Percentiles rank a stretch among this genome's conserved stretches.
Conservation (phyloP, 768 basidiomycete genomes). For the Leccinum aurantiacum region DNA sequence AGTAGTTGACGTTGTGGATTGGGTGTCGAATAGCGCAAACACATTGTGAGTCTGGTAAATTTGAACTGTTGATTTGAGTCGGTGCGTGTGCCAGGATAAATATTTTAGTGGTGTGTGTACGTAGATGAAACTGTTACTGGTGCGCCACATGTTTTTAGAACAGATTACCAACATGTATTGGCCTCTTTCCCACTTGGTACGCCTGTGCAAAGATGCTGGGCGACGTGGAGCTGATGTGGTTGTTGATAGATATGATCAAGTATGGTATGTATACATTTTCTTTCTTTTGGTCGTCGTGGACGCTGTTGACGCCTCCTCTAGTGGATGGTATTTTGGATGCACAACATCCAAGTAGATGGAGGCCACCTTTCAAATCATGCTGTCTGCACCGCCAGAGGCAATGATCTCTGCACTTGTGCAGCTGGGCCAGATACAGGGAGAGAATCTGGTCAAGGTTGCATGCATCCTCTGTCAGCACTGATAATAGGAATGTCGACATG, state of each 20-base stretch:
- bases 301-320: slow-evolving; percentile 29
- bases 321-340: slow-evolving; percentile 76
- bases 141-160: slow-evolving; percentile 76
- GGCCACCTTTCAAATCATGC: slow-evolving; percentile 49
- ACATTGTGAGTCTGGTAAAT: slow-evolving; percentile 54
- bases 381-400: slow-evolving; percentile 52
- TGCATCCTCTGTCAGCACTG: no score
- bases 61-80: slow-evolving; percentile 72
- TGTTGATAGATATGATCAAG: slow-evolving; percentile 80
- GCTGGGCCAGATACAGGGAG: slow-evolving; percentile 37
- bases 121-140: not conserved
- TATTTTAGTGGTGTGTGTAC: not conserved
- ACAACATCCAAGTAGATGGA: slow-evolving; percentile 54
- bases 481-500: no score
- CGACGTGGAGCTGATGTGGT: slow-evolving; percentile 70
- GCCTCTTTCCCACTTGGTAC: slow-evolving; percentile 77
- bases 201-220: slow-evolving; percentile 76
- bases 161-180: slow-evolving; percentile 87
- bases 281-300: not conserved
- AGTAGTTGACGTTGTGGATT: slow-evolving; percentile 80
- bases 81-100: slow-evolving; percentile 42
- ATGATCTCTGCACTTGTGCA: slow-evolving; percentile 47
- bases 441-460: slow-evolving; percentile 14
- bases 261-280: slow-evolving; percentile 34
- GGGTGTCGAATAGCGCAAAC: slow-evolving; percentile 88